A percentile compares a stretch with the other conserved stretches of the same genome.
phyloP scores from a whole-genome alignment of 169 alveolate species.

The Babesia bigemina region DNA sequence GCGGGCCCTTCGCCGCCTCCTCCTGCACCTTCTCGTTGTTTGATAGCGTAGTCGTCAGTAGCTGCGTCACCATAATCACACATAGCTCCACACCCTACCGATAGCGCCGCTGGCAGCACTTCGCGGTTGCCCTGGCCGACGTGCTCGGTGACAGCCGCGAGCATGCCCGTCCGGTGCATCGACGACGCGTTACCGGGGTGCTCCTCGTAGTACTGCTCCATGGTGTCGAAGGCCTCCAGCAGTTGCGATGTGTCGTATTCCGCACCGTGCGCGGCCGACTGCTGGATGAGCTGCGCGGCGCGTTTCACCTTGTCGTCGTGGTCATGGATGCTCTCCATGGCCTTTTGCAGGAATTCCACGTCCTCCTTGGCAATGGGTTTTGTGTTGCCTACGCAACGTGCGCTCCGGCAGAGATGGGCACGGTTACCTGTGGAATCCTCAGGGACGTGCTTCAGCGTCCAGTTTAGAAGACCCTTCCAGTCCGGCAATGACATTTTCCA shows the following conservation, averaged over 20 bases:
- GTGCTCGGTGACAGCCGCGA: conserved; percentile 44
- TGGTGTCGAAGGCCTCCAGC: conserved; percentile 49
- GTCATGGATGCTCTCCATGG: conserved; percentile 59
- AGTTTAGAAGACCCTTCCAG: conserved; percentile 67
- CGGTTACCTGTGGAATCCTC: conserved; percentile 37
- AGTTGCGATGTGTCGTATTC: conserved; percentile 2
- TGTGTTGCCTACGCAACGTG: conserved; percentile 1
- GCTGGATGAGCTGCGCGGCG: conserved; percentile 38
- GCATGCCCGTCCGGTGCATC: conserved; percentile 41
- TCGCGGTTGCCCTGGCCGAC: conserved; percentile 28
- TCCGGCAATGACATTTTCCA: conserved; percentile 60
- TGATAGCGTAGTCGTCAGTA: conserved; percentile 56
- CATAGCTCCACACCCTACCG: conserved; percentile 35
- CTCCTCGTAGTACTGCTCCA: conserved; percentile 66
- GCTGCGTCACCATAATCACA: conserved; percentile 35
- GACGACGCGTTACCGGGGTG: conserved; percentile 69
- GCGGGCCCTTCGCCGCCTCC: conserved; percentile 55
- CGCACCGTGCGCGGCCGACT: conserved; percentile 1
- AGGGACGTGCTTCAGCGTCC: conserved; percentile 55
- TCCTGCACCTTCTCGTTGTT: conserved; percentile 61
- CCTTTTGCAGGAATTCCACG: conserved; percentile 58
- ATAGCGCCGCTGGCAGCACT: conserved; percentile 48
- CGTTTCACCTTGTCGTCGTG: conserved; percentile 56
- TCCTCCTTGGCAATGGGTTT: conserved; percentile 64
- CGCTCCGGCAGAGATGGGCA: neutral